Evolutionary conservation across 108 stramenopile species (phyloP), one percentile per base, ranked within the genome.

Genomic region (Pseudonitzschia multiseries): DNA sequence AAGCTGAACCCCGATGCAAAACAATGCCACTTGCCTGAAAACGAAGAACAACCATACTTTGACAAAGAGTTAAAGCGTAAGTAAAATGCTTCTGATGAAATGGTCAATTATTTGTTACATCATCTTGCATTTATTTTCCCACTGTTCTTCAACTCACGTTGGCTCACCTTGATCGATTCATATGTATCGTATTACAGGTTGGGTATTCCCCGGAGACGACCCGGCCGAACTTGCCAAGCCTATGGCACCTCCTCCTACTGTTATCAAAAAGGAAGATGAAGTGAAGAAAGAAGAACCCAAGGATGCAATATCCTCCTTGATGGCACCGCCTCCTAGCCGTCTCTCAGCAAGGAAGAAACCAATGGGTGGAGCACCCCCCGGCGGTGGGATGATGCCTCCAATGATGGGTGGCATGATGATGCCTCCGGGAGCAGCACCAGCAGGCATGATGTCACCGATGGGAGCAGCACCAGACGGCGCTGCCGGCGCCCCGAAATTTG

Each of bases 281-380:
- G 44, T 61, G 26, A 73, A 76, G 20, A 53, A 65, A 54, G 52
- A 68, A 51, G 62, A 74, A 53, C 57, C 79, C 8, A 85, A 78
- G 50, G 95, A 96, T 82, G 92, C 95, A n/a, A 74, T 96, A 18
- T 88, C 93, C 32, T 88, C 91, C 27, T 79, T 96, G 84, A 96
- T 96, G 95, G 95, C 95, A 31, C 95, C 93, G 22, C 93, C 94
- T 57, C 17, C 2, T 3, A 83, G 79, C 21, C 73, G 74, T 10
- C 70, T 71, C 18, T 63, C 79, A n/a, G 28, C 79, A 6, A 26
- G 32, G 20, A 44, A 56, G 32, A 29, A 68, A 4, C 71, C 60
- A 2, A 27, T 59, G 29, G 72, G 46, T 8, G 57, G 52, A 52
- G 63, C n/a, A 1, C 57, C 68, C 8, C 24, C 60, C 4, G 22